These are phyloP conservation scores for Suhomyces atakaporum DNA, from an alignment of 1,139 yeast genomes.

Conservation along the genomic window DNA sequence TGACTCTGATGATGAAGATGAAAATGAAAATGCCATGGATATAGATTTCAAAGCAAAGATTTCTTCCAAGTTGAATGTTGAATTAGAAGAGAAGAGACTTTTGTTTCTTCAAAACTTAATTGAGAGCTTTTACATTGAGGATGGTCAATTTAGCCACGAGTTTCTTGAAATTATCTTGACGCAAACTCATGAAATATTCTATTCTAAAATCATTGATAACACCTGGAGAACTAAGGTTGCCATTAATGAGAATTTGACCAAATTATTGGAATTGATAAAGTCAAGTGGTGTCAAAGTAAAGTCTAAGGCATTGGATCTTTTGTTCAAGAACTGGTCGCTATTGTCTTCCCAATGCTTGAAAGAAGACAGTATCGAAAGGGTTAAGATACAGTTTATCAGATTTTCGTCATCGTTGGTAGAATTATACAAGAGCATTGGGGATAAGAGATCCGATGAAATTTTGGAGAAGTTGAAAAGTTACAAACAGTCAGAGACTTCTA, in stretches of 20 bases:
- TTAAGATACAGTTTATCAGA: slow-evolving; percentile 52
- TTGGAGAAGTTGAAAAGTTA: slow-evolving; percentile 28
- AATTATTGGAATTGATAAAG: slow-evolving; percentile 5
- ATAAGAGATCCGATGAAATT: slow-evolving; percentile 18
- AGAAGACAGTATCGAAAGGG: slow-evolving; percentile 60
- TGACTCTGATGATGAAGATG: slow-evolving; percentile 32
- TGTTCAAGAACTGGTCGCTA: slow-evolving; percentile 11
- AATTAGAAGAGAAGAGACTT: slow-evolving; percentile 41
- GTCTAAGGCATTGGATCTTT: slow-evolving; percentile 16
- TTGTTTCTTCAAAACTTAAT: slow-evolving; percentile 34
- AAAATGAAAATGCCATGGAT: slow-evolving; percentile 26
- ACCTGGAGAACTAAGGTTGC: slow-evolving; percentile 64
- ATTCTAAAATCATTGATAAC: slow-evolving; percentile 35
- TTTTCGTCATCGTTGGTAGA: slow-evolving; percentile 26
- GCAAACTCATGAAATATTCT: slow-evolving; percentile 25
- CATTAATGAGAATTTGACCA: slow-evolving; percentile 37
- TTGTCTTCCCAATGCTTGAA: slow-evolving; percentile 36
- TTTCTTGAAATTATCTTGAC: slow-evolving; percentile 30
- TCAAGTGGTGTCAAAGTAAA: background rate
- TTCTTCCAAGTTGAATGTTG: slow-evolving; percentile 31
- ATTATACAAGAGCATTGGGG: slow-evolving; percentile 17
- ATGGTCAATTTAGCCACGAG: slow-evolving; percentile 18
- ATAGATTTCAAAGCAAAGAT: slow-evolving; percentile 24
- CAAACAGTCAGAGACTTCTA: slow-evolving; percentile 26
- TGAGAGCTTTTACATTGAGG: slow-evolving; percentile 28